Base-by-base conservation (phyloP, 805 yeast species). In the Candida awuae region DNA sequence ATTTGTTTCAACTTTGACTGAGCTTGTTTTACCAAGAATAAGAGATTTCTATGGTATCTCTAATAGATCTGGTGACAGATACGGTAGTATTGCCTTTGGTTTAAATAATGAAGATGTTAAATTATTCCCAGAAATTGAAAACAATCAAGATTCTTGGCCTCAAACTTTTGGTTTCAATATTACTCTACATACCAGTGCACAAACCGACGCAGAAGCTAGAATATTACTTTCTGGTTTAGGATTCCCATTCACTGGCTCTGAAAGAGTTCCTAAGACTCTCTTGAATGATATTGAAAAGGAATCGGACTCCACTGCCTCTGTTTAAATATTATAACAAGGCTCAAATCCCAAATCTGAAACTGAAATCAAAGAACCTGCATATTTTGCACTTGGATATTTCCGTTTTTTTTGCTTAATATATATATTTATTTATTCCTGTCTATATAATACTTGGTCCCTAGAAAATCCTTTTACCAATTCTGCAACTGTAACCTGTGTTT, bases 71-170 rank as follows among this genome's bases (percentile, higher is more conserved):
- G 98, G 97, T 44, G 97, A 88, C 60, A 69, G 72, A 38, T 73
- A 70, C 53, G 99, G 98, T 42, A 84, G 85, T 58, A 73, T 94
- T 42, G 72, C 92, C 8, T 79, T 92, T 55, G 96, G 96, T 32
- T 62, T 92, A 50, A 75, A 73, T 29, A 77, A 84, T 2, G 84
- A 81, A 38, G 86, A 84, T 52, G 75, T 84, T 37, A 77, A 75
- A 52, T 71, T 70, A 55, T 92, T 92, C 73, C 99, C 99, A 3
- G 98, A 92, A 63, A 77, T 92, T 45, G 95, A 88, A 56, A 75
- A 80, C 42, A 86, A 83, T 62, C 86, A 80, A 58, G 97, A 90
- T 59, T 66, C 83, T 47, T 92, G 90, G 84, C 88, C 95, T 28
- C 75, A 69, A 47, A 76, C 87, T 22, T 85, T 79, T 56, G 97